phyloP scores from a whole-genome alignment of 2,329 filamentous ascomycete genomes.

The Pseudocercospora ulei region DNA sequence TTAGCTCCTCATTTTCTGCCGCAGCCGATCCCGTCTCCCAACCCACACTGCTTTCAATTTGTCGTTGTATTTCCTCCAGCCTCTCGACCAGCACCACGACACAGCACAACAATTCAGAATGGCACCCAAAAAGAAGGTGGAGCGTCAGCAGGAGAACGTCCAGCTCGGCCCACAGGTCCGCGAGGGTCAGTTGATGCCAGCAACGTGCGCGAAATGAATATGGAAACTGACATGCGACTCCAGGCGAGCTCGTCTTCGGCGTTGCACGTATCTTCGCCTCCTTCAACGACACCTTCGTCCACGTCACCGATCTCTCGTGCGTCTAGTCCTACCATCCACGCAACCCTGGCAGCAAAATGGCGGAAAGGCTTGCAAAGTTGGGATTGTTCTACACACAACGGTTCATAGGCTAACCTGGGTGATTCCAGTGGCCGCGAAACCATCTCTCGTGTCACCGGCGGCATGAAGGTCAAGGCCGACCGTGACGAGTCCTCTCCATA shows the following conservation, averaged over 20 bases:
- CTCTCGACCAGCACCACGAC: constrained; percentile 17
- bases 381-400: constrained; percentile 26
- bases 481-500: constrained; percentile 99
- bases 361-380: constrained; percentile 9
- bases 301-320: constrained; percentile 88
- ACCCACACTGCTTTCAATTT: constrained; percentile 2
- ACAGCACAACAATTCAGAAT: constrained; percentile 49
- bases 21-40: too few species aligned
- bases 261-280: constrained; percentile 97
- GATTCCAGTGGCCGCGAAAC: constrained; percentile 95
- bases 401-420: constrained; percentile 55
- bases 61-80: constrained; percentile 19
- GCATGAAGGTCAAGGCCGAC: constrained; percentile 99
- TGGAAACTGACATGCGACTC: constrained; percentile 23
- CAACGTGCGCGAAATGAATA: constrained; percentile 17
- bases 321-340: constrained; percentile 23
- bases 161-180: constrained; percentile 92
- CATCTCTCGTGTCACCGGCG: constrained; percentile 98
- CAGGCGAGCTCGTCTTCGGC: constrained; percentile 94
- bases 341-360: constrained; percentile 7
- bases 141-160: constrained; percentile 89
- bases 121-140: constrained; percentile 84
- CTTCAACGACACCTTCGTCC: constrained; percentile 58
- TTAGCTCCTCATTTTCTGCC: constrained; percentile 14
- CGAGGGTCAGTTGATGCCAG: constrained; percentile 57